Conservation (phyloP, 345 rosid genomes). For the Acer campestre region DNA sequence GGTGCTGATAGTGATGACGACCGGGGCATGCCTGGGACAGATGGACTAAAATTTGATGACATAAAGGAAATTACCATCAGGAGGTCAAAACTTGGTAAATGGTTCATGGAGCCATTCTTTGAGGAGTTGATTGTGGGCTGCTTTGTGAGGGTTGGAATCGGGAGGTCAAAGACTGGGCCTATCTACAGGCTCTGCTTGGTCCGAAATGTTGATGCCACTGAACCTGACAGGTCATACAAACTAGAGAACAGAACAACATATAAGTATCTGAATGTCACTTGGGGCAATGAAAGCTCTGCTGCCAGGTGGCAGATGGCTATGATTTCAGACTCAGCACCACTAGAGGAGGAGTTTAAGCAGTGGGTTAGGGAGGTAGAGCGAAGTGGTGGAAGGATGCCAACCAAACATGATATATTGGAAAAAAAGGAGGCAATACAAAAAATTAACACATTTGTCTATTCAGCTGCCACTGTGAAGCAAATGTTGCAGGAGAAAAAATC, state of each 20-base stretch:
- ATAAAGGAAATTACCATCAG: conserved; percentile 81
- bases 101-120: conserved; percentile 99
- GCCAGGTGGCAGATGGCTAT: conserved; percentile 99
- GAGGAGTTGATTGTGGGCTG: conserved; percentile 96
- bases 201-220: conserved; percentile 88
- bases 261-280: conserved; percentile 81
- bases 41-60: conserved; percentile 73
- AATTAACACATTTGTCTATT: conserved; percentile 76
- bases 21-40: conserved; percentile 51
- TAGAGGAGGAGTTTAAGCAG: conserved; percentile 87
- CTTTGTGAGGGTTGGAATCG: conserved; percentile 94
- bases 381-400: conserved; percentile 78
- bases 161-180: conserved; percentile 74
- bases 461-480: conserved; percentile 92
- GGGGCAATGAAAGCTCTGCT: conserved; percentile 94
- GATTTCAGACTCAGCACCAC: conserved; percentile 90
- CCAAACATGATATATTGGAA: conserved; percentile 77
- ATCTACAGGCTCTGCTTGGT: conserved; percentile 90
- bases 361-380: conserved; percentile 91
- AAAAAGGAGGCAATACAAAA: conserved; percentile 81
- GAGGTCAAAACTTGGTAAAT: conserved; percentile 89
- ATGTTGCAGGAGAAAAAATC: conserved; percentile 98
- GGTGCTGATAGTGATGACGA: conserved; percentile 96
- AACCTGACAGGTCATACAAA: conserved; percentile 76
- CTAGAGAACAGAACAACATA: conserved; percentile 79